Percentiles rank a stretch among this genome's conserved stretches.
These are phyloP conservation scores for Lactarius quietus DNA, from an alignment of 768 basidiomycete species.

Conservation along the genomic window DNA sequence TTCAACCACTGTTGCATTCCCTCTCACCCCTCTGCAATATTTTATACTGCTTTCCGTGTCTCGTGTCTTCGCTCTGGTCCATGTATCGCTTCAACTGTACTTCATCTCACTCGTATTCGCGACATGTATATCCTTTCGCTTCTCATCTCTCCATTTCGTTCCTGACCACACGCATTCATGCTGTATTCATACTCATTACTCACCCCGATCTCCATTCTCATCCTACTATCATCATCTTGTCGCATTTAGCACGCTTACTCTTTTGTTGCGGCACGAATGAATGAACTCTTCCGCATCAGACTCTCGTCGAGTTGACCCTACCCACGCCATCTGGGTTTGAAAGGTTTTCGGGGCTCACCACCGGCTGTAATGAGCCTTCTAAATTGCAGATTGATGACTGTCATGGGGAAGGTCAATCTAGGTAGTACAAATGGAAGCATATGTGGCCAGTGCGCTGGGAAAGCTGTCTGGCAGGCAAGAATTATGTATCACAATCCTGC, in stretches of 20 bases:
- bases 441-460: background rate
- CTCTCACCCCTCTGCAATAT: background rate
- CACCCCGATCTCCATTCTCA: constrained; percentile 2
- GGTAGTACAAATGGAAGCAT: background rate
- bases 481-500: background rate
- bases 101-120: background rate
- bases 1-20: background rate
- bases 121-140: background rate
- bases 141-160: background rate
- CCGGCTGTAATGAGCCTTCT: background rate
- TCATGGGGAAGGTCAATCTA: background rate
- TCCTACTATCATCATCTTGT: constrained; percentile 8
- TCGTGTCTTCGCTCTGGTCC: background rate
- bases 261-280: constrained; percentile 5
- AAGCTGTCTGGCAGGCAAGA: background rate
- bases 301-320: background rate
- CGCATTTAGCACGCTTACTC: constrained; percentile 9
- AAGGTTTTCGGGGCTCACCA: background rate
- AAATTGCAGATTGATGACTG: background rate
- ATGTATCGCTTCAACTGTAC: background rate
- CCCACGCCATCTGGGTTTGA: background rate
- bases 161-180: background rate
- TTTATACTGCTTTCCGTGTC: background rate
- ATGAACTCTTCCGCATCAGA: background rate
- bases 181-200: constrained; percentile 2